Evolutionary conservation across 1,139 yeast genomes (phyloP).

Genomic region (Kazachstania sp.): DNA sequence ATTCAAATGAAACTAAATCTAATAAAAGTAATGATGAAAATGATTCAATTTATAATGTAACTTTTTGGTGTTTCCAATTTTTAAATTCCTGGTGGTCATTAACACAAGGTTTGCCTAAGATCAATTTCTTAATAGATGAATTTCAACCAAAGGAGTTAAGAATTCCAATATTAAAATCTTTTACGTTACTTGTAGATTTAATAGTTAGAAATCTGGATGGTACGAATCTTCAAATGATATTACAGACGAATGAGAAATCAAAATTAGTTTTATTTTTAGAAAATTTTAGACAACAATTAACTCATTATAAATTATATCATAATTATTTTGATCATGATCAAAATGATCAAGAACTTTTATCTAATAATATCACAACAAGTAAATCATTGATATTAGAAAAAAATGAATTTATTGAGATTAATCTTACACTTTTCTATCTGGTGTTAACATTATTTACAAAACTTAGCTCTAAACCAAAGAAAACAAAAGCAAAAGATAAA

Average conservation of each 20-base stretch:
- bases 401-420: constrained; percentile 25
- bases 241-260: constrained; percentile 14
- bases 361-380: neutral
- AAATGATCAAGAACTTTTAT: neutral
- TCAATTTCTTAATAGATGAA: constrained; percentile 24
- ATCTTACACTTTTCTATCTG: constrained; percentile 24
- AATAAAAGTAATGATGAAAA: constrained; percentile 3
- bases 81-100: constrained; percentile 27
- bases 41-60: constrained; percentile 7
- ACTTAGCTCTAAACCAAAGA: neutral
- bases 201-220: constrained; percentile 21
- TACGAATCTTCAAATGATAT: constrained; percentile 13
- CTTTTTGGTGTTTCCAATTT: constrained; percentile 28
- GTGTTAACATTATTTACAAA: constrained; percentile 14
- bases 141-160: constrained; percentile 24
- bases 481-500: neutral
- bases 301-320: constrained; percentile 24
- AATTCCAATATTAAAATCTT: constrained; percentile 19
- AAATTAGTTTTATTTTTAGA: constrained; percentile 17
- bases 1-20: neutral
- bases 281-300: constrained; percentile 19
- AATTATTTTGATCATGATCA: constrained; percentile 21
- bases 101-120: constrained; percentile 26
- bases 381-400: constrained; percentile 8
- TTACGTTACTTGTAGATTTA: constrained; percentile 18